Conservation (phyloP, 345 rosid species). For the Carallia pectinifolia region DNA sequence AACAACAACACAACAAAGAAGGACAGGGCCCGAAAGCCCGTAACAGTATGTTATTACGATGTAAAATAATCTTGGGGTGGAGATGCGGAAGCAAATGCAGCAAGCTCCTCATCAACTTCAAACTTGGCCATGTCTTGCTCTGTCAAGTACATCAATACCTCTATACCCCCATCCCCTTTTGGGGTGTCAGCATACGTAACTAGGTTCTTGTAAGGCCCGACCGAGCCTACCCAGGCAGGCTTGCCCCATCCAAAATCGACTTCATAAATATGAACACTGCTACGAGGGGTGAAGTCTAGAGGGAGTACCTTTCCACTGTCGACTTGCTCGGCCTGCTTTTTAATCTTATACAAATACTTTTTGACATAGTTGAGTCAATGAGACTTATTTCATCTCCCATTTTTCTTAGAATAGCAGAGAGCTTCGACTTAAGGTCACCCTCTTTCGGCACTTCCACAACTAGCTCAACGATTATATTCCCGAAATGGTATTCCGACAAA, state of each 20-base stretch:
- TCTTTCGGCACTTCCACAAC: neutral
- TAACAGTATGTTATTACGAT: too few relatives aligned
- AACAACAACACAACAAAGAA: too few relatives aligned
- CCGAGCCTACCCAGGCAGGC: conserved; percentile 10
- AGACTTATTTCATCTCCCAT: too few relatives aligned
- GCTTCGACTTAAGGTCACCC: neutral
- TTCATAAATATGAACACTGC: conserved; percentile 8
- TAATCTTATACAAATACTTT: neutral
- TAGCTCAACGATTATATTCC: neutral
- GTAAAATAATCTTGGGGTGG: neutral
- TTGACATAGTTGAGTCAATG: neutral
- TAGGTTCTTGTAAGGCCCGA: neutral
- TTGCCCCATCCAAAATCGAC: conserved; percentile 21
- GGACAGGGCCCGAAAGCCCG: too few relatives aligned
- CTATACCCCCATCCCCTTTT: conserved; percentile 9
- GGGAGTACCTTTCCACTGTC: neutral
- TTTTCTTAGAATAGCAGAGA: too few relatives aligned
- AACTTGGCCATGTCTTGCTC: conserved; percentile 15
- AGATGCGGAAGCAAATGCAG: neutral
- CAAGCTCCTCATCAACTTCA: conserved; percentile 2
- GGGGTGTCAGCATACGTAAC: neutral
- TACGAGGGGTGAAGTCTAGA: neutral
- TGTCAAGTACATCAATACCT: conserved; percentile 13
- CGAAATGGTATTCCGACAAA: neutral
- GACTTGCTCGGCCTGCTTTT: neutral